A percentile compares a stretch with the other conserved stretches of the same genome.
phyloP scores from a whole-genome alignment of 306 rosid genomes.

The Pterocarpus santalinus region DNA sequence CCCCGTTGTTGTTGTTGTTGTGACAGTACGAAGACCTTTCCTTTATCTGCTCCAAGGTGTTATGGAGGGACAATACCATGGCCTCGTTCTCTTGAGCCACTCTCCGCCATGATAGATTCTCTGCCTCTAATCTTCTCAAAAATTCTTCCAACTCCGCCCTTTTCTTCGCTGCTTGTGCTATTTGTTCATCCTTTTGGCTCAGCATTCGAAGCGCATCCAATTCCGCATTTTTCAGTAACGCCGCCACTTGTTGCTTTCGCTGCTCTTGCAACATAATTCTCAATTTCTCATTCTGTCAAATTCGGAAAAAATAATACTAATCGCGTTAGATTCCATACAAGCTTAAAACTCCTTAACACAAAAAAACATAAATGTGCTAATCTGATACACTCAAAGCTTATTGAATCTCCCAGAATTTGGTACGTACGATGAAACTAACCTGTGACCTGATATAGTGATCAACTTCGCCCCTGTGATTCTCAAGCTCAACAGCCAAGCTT shows the following conservation, averaged over 20 bases:
- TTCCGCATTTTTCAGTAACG: slow-evolving; percentile 52
- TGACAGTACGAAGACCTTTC: slow-evolving; percentile 43
- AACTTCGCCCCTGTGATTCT: slow-evolving; percentile 55
- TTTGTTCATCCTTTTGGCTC: slow-evolving; percentile 63
- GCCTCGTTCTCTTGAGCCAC: slow-evolving; percentile 70
- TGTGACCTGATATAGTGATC: slow-evolving; percentile 62
- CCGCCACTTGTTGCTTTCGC: slow-evolving; percentile 53
- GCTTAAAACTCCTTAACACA: not conserved
- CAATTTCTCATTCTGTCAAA: slow-evolving; percentile 70
- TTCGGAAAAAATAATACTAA: not conserved
- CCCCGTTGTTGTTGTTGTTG: slow-evolving; percentile 16
- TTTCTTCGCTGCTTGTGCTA: slow-evolving; percentile 52
- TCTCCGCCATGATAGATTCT: slow-evolving; percentile 66
- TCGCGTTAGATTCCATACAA: not conserved
- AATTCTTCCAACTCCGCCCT: slow-evolving; percentile 62
- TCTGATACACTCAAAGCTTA: not conserved
- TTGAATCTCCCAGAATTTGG: no score
- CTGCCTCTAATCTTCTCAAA: slow-evolving; percentile 59
- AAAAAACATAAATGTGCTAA: not conserved
- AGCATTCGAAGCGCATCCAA: slow-evolving; percentile 25
- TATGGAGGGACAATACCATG: slow-evolving; percentile 57
- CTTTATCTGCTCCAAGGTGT: slow-evolving; percentile 58
- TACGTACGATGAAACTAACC: slow-evolving; percentile 55
- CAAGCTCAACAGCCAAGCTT: slow-evolving; percentile 38
- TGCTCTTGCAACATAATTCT: slow-evolving; percentile 64